Evolutionary conservation across 371 early-diverging fungal genomes (phyloP).

Genomic region (Rhizopus delemar): DNA sequence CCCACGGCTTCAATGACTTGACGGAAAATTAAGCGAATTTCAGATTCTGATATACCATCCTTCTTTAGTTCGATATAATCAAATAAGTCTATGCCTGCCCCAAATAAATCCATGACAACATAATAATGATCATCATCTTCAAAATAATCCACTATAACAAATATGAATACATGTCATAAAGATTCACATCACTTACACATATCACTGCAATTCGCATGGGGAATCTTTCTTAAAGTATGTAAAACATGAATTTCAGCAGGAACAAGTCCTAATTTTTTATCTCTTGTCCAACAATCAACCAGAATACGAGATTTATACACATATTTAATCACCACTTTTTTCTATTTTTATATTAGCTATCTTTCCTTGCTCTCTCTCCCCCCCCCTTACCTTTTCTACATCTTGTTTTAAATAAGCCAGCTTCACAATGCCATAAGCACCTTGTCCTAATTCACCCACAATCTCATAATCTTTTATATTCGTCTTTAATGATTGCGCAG

Average conservation of each 20-base stretch:
- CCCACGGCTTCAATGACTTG: conserved; percentile 67
- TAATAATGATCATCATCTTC: conserved; percentile 72
- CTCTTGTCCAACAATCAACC: conserved; percentile 68
- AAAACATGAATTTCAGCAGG: conserved; percentile 76
- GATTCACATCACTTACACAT: conserved; percentile 46
- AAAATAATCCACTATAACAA: conserved; percentile 52
- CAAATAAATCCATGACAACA: conserved; percentile 66
- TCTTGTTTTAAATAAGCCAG: conserved; percentile 44
- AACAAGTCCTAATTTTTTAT: conserved; percentile 60
- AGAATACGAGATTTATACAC: conserved; percentile 71
- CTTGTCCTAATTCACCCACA: conserved; percentile 68
- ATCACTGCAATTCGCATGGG: conserved; percentile 65
- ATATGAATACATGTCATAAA: conserved; percentile 7
- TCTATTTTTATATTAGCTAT: conserved; percentile 19
- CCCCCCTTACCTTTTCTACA: conserved; percentile 39
- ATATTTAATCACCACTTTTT: conserved; percentile 72
- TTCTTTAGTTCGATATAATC: conserved; percentile 71
- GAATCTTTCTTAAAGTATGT: conserved; percentile 58
- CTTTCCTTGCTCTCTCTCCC: too few species aligned
- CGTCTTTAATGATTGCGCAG: conserved; percentile 40
- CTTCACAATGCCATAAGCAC: conserved; percentile 73
- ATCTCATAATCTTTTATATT: conserved; percentile 63
- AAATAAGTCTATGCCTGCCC: conserved; percentile 72
- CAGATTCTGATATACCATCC: conserved; percentile 50
- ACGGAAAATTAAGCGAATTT: conserved; percentile 60